Percentiles rank a stretch among this genome's conserved stretches.
These are phyloP conservation scores for Sporothrix curviconia DNA, from an alignment of 2,329 filamentous ascomycete species.

Conservation along the genomic window DNA sequence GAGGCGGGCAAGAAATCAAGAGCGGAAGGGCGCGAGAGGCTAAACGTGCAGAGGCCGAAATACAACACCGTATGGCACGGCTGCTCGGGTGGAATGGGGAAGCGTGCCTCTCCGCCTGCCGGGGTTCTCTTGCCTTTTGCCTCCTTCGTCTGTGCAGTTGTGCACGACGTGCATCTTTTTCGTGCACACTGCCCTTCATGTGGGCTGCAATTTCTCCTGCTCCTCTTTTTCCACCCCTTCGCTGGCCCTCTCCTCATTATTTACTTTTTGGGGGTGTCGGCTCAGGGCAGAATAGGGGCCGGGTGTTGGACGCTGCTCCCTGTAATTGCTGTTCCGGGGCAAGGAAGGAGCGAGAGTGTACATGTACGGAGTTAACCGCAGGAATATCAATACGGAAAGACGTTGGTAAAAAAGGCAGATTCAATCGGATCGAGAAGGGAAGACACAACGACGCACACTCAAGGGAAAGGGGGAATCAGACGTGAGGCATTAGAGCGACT, in stretches of 20 bases:
- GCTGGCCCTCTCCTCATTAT: slow-evolving; percentile 1
- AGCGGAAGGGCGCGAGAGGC: neutral
- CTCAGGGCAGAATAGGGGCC: slow-evolving; percentile 1
- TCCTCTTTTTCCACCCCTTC: slow-evolving; percentile 5
- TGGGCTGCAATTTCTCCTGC: neutral
- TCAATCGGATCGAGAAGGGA: neutral
- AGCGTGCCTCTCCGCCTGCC: slow-evolving; percentile 5
- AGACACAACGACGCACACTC: neutral
- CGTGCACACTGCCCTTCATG: neutral
- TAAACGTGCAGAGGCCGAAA: neutral
- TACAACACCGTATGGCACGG: neutral
- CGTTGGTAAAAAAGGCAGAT: neutral
- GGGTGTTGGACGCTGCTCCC: neutral
- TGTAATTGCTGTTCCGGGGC: neutral
- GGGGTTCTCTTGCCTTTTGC: neutral
- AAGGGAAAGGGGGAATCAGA: neutral
- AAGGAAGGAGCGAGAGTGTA: neutral
- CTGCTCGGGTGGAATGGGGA: slow-evolving; percentile 9
- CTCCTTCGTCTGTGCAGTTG: no score
- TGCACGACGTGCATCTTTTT: no score
- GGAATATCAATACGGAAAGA: neutral
- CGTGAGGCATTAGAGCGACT: neutral
- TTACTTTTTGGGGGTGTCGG: slow-evolving; percentile 1
- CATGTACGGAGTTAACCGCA: neutral
- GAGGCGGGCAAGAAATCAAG: slow-evolving; percentile 3